These are phyloP conservation scores for Solanum bulbocastanum DNA, from an alignment of 257 asterid species.

Conservation along the genomic window DNA sequence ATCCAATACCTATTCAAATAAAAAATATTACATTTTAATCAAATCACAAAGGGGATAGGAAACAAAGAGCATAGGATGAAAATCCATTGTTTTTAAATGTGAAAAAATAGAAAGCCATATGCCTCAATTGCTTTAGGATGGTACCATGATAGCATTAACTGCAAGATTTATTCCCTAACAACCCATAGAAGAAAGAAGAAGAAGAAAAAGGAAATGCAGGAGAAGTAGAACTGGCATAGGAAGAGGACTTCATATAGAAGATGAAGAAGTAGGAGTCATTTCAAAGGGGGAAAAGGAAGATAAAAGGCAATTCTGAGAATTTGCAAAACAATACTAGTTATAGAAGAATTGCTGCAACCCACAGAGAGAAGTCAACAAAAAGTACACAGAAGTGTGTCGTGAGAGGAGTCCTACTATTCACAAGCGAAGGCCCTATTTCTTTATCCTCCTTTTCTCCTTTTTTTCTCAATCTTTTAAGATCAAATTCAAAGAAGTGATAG, in stretches of 20 bases:
- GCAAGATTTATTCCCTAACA: background rate
- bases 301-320: background rate
- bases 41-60: background rate
- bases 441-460: background rate
- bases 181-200: background rate
- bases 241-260: background rate
- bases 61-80: background rate
- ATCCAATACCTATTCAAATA: slow-evolving; percentile 56
- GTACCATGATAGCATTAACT: background rate
- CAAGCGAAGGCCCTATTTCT: background rate
- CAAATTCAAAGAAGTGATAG: background rate
- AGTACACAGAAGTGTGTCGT: background rate
- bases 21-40: background rate
- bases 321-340: background rate
- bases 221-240: background rate
- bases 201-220: background rate
- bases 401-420: background rate
- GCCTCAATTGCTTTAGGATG: background rate
- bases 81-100: background rate
- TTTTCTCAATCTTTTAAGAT: background rate
- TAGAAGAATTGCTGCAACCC: background rate
- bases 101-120: background rate
- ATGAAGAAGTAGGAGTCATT: background rate
- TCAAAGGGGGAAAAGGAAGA: background rate
- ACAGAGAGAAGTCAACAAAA: background rate